A percentile compares a stretch with the other conserved stretches of the same genome.
Conservation (phyloP, 345 rosid genomes). For the Salix udensis region DNA sequence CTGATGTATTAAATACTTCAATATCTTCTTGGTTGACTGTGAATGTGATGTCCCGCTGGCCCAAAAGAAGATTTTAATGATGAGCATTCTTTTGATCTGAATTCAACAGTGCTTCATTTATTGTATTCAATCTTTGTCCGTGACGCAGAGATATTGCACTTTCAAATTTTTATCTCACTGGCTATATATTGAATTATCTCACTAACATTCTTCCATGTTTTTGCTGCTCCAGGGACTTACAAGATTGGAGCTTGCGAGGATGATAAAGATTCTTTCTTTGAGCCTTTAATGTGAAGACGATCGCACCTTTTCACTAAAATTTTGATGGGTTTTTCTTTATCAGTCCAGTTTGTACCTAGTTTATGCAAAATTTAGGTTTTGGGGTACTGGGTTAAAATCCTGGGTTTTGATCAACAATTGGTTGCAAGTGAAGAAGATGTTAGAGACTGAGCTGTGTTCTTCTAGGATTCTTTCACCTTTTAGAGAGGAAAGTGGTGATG, state of each 20-base stretch:
- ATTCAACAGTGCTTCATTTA: constrained; percentile 37
- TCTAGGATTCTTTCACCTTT: constrained; percentile 47
- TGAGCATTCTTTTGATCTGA: constrained; percentile 21
- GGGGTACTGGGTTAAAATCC: background rate
- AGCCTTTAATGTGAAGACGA: no score
- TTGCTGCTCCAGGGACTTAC: constrained; percentile 20
- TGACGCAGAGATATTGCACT: constrained; percentile 30
- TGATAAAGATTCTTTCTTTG: background rate
- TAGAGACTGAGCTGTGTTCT: constrained; percentile 40
- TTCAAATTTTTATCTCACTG: constrained; percentile 22
- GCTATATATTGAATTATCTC: background rate
- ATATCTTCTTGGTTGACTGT: no score
- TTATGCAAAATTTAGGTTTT: constrained; percentile 1
- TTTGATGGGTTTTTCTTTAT: constrained; percentile 7
- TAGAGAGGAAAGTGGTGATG: constrained; percentile 61
- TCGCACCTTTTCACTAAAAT: background rate
- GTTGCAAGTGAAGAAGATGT: constrained; percentile 22
- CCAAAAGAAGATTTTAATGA: constrained; percentile 1
- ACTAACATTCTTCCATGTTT: background rate
- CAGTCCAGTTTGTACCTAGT: background rate
- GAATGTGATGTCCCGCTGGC: constrained; percentile 16
- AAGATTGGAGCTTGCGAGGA: constrained; percentile 11
- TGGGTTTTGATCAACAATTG: constrained; percentile 7
- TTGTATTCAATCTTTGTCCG: constrained; percentile 41
- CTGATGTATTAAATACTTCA: background rate